Percentiles rank a stretch among this genome's conserved stretches.
phyloP scores from a whole-genome alignment of 2,329 filamentous ascomycete species.

The Fusarium kyushuense region DNA sequence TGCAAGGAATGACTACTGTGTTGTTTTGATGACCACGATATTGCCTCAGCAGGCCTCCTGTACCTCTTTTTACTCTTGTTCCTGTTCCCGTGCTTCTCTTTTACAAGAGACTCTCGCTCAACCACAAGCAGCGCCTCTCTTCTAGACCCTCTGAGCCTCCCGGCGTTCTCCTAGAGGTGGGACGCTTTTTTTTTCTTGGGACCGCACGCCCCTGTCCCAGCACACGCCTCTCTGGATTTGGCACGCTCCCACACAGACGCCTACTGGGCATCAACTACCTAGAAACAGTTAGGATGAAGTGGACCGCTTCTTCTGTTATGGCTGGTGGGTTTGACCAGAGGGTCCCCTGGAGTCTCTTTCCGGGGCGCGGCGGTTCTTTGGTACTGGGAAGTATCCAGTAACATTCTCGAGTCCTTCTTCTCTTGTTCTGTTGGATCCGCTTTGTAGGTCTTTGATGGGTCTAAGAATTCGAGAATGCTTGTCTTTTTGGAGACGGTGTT shows the following conservation, averaged over 20 bases:
- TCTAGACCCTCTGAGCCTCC: conserved; percentile 48
- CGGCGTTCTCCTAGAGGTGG: conserved; percentile 46
- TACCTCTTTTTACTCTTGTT: conserved; percentile 20
- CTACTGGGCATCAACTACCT: conserved; percentile 36
- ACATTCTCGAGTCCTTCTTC: conserved; percentile 33
- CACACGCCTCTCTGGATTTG: conserved; percentile 34
- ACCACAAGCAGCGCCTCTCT: conserved; percentile 41
- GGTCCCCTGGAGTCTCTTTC: conserved; percentile 35
- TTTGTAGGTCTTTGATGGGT: conserved; percentile 39
- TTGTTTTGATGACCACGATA: conserved; percentile 14
- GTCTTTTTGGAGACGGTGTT: conserved; percentile 29
- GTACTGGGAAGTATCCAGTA: conserved; percentile 19
- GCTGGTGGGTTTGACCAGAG: conserved; percentile 38
- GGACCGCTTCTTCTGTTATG: conserved; percentile 31
- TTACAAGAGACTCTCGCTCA: conserved; percentile 23
- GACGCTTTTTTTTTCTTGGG: conserved; percentile 29
- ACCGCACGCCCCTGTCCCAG: conserved; percentile 26
- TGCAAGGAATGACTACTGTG: conserved; percentile 9
- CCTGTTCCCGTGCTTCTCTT: conserved; percentile 17
- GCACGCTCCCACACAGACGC: conserved; percentile 36
- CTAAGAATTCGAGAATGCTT: conserved; percentile 36
- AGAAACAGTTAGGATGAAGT: conserved; percentile 34
- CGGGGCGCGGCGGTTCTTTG: conserved; percentile 33
- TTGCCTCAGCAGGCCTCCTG: conserved; percentile 25
- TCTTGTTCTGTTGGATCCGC: conserved; percentile 32